These are phyloP conservation scores for Coelastrella sp. DNA, from an alignment of 139 green algal genomes.

Conservation along the genomic window DNA sequence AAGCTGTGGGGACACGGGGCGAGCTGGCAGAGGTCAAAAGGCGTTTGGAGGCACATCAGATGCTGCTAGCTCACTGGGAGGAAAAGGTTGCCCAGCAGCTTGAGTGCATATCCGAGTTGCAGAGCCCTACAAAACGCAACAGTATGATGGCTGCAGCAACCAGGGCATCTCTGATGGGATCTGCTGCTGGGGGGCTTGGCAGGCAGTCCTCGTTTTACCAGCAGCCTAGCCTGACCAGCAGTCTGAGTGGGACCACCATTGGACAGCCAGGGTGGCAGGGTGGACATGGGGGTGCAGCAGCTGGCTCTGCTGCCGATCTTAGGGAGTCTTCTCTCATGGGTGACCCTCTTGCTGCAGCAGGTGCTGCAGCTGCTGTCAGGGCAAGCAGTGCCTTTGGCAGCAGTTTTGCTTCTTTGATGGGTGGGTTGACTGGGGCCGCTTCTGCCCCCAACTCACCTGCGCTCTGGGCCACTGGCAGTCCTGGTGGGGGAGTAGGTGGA, in stretches of 20 bases:
- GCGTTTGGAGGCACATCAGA: conserved; percentile 40
- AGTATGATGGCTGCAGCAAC: conserved; percentile 32
- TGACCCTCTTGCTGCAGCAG: not conserved
- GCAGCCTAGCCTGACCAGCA: not conserved
- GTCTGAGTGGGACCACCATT: not conserved
- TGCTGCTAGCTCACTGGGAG: conserved; percentile 34
- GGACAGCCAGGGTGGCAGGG: not conserved
- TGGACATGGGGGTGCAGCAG: not conserved
- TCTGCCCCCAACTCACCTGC: conserved; percentile 38
- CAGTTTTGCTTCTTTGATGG: not conserved
- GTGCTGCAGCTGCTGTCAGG: not conserved
- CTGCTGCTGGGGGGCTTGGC: not conserved
- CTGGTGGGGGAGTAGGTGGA: not conserved
- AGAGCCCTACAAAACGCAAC: conserved; percentile 37
- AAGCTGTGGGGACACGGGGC: conserved; percentile 39
- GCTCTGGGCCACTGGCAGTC: conserved; percentile 16
- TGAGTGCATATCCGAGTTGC: conserved; percentile 39
- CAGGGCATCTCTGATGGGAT: not conserved
- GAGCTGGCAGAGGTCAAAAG: conserved; percentile 45
- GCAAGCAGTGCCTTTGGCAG: conserved; percentile 33
- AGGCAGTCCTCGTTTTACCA: not conserved
- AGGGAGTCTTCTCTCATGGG: not conserved
- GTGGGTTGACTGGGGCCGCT: not conserved
- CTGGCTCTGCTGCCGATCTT: not conserved
- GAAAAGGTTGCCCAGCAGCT: conserved; percentile 43